A percentile compares a stretch with the other conserved stretches of the same genome.
Conservation (phyloP, 2,329 filamentous ascomycete species). For the Ilyonectria mors-panacis region DNA sequence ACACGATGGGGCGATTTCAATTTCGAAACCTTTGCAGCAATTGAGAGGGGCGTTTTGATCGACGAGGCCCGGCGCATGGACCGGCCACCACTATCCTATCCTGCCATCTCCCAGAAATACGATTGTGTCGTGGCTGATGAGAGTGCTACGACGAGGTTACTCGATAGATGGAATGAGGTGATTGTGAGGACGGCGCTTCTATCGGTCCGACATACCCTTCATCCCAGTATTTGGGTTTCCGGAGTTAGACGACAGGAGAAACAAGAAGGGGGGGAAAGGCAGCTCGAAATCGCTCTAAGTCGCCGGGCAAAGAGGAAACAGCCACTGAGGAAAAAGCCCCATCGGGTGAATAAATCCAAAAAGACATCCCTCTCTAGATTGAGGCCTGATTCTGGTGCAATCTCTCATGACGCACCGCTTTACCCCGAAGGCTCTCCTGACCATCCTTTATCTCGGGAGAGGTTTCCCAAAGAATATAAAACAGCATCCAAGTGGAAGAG, state of each 20-base stretch:
- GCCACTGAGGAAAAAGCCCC: neutral
- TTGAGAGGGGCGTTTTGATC: neutral
- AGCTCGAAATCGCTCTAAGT: neutral
- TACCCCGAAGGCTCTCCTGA: no score
- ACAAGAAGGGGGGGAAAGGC: neutral
- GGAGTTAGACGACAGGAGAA: neutral
- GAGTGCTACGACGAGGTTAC: neutral
- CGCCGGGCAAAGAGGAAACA: neutral
- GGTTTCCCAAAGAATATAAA: neutral
- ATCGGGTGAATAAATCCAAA: neutral
- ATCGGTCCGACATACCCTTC: neutral
- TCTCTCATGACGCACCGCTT: neutral
- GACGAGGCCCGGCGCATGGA: neutral
- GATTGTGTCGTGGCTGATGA: neutral
- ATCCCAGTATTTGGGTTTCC: neutral
- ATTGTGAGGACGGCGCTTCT: neutral
- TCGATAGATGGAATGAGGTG: neutral
- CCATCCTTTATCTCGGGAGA: neutral
- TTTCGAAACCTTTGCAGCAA: neutral
- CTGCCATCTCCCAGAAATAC: neutral
- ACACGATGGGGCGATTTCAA: neutral
- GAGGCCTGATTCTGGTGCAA: neutral
- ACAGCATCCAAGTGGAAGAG: neutral
- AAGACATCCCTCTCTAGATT: neutral
- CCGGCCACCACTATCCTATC: neutral